phyloP scores from a whole-genome alignment of 2,329 filamentous ascomycete species.

The Colletotrichum costaricense region DNA sequence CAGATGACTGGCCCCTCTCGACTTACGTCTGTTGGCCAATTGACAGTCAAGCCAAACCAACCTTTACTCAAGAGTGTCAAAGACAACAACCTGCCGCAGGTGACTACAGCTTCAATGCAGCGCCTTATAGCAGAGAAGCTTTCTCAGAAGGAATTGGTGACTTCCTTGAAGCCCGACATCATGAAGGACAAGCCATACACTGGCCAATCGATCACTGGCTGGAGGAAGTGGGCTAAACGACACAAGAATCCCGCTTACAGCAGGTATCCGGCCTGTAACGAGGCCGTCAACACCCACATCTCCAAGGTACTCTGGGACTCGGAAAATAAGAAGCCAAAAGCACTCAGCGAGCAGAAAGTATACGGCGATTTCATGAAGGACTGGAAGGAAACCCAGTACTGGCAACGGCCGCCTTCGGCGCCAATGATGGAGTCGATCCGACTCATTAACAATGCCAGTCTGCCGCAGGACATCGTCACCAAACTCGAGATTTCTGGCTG shows the following conservation, averaged over 20 bases:
- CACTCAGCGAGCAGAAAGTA: background rate
- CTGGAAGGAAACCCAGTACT: background rate
- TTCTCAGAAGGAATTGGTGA: background rate
- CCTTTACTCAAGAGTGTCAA: background rate
- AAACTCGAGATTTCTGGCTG: background rate
- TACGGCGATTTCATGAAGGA: background rate
- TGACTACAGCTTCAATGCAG: background rate
- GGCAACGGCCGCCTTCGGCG: background rate
- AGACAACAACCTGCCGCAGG: background rate
- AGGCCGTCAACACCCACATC: background rate
- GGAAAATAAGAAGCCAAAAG: background rate
- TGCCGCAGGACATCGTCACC: background rate
- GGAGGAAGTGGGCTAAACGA: background rate
- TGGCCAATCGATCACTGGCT: background rate
- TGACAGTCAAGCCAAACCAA: background rate
- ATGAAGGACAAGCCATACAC: background rate
- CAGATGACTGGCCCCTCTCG: background rate
- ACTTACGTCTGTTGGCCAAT: background rate
- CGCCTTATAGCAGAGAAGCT: background rate
- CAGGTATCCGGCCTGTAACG: background rate
- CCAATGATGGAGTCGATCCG: slow-evolving; percentile 1
- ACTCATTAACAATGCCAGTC: background rate
- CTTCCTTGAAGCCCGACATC: background rate
- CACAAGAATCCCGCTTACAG: background rate
- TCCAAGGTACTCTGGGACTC: background rate